Base-by-base conservation (phyloP, 106 monocot genomes). In the Ottelia alismoides region DNA sequence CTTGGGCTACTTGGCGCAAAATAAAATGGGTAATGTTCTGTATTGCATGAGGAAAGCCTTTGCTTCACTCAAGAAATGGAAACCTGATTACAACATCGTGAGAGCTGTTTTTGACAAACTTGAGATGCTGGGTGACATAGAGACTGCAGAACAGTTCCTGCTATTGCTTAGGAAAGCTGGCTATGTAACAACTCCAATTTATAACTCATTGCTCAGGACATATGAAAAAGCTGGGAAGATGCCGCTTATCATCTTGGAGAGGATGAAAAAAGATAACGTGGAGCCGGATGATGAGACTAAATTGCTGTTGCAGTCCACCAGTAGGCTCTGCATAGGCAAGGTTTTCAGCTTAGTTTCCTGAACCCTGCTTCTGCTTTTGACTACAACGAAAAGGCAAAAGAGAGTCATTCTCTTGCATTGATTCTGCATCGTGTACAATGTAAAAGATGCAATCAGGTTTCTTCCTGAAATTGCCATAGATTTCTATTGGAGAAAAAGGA, bases 211-310 rank as follows among this genome's bases (percentile, higher is more conserved):
- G 68, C 74, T 88, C 52, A 51, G 73, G 3, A 84, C 81, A 12
- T 89, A 96, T 62, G 77, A 62, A 9, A 75, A 77, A 50, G 81
- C 78, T 43, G 62, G 70, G 20, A 67, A 66, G 51, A 96, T 88
- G 96, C 85, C 85, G 21, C 64, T 89, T 52, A 82, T 84, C 56
- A 45, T 89, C 60, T 59, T 30, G 1, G 96, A 96, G 49, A 70
- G 88, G 45, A 96, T 88, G 96, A 55, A 55, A 14, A 76, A 44
- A 30, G 96, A 88, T 76, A 51, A 61, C 27, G 78, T 88, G 24
- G 28, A 50, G 14, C 55, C 75, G 62, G 60, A 94, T 47, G 78
- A 76, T 28, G 88, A 94, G 58, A 94, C 78, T n/a, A 29, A 47
- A 12, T 55, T 49, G 5, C 64, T 88, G 53, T 43, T 94, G 26